Evolutionary conservation across 106 monocot species (phyloP).

Genomic region (Triglochin maritima): DNA sequence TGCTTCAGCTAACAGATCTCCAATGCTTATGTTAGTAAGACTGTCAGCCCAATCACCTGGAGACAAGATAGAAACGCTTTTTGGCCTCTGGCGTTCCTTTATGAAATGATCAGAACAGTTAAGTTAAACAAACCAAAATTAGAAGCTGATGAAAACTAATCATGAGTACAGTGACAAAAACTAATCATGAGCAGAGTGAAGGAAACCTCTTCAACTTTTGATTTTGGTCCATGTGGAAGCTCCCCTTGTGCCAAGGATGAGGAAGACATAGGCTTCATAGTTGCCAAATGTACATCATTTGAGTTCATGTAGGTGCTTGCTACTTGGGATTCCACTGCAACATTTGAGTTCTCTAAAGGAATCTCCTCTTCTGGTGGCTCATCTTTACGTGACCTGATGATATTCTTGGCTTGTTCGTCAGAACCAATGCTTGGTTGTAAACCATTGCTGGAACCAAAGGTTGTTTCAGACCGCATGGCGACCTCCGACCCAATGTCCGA

Average conservation of each 20-base stretch:
- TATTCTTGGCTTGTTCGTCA: background rate
- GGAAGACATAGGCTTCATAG: background rate
- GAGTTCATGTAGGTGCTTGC: background rate
- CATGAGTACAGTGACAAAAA: too few relatives aligned
- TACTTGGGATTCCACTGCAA: background rate
- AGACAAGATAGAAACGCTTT: constrained; percentile 16
- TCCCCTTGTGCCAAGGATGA: background rate
- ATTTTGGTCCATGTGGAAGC: background rate
- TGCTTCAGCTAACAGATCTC: constrained; percentile 69
- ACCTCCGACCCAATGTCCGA: constrained; percentile 12
- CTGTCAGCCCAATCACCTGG: constrained; percentile 86
- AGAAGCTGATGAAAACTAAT: background rate
- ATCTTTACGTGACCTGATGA: background rate
- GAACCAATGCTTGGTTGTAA: background rate
- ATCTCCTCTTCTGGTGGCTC: background rate
- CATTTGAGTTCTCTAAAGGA: background rate
- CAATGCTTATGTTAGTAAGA: constrained; percentile 76
- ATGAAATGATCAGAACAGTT: background rate
- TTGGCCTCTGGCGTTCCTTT: constrained; percentile 16
- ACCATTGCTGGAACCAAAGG: background rate
- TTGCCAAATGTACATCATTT: background rate
- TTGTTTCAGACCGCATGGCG: constrained; percentile 2
- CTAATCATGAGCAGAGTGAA: too few relatives aligned
- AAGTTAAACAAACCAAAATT: background rate
- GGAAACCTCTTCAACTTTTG: too few relatives aligned